Conservation (phyloP, 257 asterid species). For the Misopates orontium region DNA sequence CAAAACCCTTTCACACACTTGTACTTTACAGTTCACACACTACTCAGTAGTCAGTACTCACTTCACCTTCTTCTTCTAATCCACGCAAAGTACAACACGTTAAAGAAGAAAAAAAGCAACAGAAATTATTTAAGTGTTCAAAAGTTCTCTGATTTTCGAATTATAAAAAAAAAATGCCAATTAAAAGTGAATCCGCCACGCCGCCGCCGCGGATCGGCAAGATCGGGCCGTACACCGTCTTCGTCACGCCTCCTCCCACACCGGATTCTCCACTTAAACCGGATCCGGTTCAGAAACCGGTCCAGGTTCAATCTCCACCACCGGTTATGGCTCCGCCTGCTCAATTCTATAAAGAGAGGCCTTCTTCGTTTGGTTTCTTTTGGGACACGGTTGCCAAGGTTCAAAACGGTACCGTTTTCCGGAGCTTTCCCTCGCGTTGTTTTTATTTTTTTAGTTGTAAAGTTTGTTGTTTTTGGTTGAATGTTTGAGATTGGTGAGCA, state of each 20-base stretch:
- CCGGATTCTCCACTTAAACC: constrained; percentile 46
- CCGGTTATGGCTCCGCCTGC: constrained; percentile 95
- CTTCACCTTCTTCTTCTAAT: constrained; percentile 33
- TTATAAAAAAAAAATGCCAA: constrained; percentile 35
- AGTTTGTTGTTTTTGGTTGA: not conserved
- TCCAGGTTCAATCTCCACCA: constrained; percentile 37
- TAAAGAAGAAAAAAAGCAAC: not conserved
- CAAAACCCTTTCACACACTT: no score
- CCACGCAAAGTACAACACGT: constrained; percentile 9
- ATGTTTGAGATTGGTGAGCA: not conserved
- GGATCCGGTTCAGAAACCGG: constrained; percentile 40
- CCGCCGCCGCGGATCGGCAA: constrained; percentile 93
- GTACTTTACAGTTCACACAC: no score
- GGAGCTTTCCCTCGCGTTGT: not conserved
- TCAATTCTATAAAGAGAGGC: constrained; percentile 50
- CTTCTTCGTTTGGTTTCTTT: constrained; percentile 66
- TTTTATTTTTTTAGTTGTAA: not conserved
- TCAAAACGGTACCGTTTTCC: constrained; percentile 58
- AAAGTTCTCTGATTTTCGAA: not conserved
- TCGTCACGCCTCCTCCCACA: constrained; percentile 74
- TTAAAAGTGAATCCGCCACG: constrained; percentile 39
- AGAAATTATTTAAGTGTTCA: not conserved
- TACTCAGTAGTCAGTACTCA: no score
- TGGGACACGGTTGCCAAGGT: constrained; percentile 84
- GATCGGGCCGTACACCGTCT: constrained; percentile 99